Base-by-base conservation (phyloP, 768 basidiomycete genomes). In the Phanerochaete sordida region DNA sequence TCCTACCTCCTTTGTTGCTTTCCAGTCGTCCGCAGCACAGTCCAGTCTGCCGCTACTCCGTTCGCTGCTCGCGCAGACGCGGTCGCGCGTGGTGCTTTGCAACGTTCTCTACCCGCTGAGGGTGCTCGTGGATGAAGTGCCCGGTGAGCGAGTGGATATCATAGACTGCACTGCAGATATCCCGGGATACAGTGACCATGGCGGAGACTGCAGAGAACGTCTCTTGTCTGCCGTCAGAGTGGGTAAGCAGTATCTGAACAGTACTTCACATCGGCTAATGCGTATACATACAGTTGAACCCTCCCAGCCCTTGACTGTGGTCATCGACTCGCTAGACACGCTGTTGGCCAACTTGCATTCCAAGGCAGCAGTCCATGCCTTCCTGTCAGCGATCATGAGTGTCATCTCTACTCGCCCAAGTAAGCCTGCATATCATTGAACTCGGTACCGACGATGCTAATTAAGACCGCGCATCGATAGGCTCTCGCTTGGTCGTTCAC, bases 281-380 rank as follows among this genome's bases (percentile, higher is more conserved):
- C 56, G 50, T 59, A 43, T 62, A 53, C 28, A 13, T 24, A 56
- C 66, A 49, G 53, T 68, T 81, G 81, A 72, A 48, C 65, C 77
- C 30, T 43, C 76, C 30, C 77, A 79, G 30, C 76, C 86, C n/a
- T 59, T 90, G 28, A 81, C 78, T 62, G 80, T 91, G 24, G 70
- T 89, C 54, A 77, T 94, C 35, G 93, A 94, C 70, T 90, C 90
- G 21, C 72, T 85, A 19, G 87, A 91, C 64, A 87, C 84, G 3
- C 72, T 93, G 24, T 68, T 79, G 4, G 75, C 81, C 11, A 88
- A 92, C 66, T 67, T 83, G 24, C 79, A 76, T 12, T 85, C 88
- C 13, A 58, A 77, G 24, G 71, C 87, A 5, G 76, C 78, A 62
- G 76, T 84, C 0, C 84, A 83, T 64, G 76, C 71, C 33, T 78